Evolutionary conservation across 169 alveolate genomes (phyloP), one percentile per base, ranked within the genome.

Genomic region (Cryptosporidium viatorum): DNA sequence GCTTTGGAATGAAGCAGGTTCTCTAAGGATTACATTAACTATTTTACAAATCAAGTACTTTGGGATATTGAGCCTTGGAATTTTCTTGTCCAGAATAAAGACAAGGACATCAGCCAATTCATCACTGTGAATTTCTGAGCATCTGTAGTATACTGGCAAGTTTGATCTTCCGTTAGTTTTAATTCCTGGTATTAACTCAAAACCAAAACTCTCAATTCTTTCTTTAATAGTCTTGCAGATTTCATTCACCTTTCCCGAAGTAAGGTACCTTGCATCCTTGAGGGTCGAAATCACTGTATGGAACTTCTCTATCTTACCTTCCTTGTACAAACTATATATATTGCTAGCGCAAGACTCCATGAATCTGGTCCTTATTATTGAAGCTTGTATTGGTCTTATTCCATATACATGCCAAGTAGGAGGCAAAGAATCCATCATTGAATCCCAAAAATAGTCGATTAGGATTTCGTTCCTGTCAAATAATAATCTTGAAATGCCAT

Each of bases 321-420:
- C 89, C 18, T 23, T 80, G 18, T 18, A 62, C 18, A 80, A 23
- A 29, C 69, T 60, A 26, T 45, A 60, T 2, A 80, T 60, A 65
- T 43, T 45, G 14, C 75, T n/a, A 0, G 69, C 41, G 12, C 89
- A 80, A 60, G 89, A 80, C n/a, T 80, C 89, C 62, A 41, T 41
- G 45, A 80, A 80, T 21, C 89, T 80, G 2, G 68, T 45, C 12
- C 21, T 59, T 37, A 80, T 65, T 0, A 80, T 62, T 29, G 73
- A 62, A 26, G 59, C 26, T 50, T 80, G 60, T 35, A 41, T 45
- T 23, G 89, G 89, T 21, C 75, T 80, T 41, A 45, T 31, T 35
- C 89, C 89, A 62, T 80, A 80, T 62, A 80, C 75, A 62, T 80
- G 89, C 89, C 89, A 80, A 41, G 80, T 62, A 35, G 65, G 50